A percentile compares a stretch with the other conserved stretches of the same genome.
These are phyloP conservation scores for Curvularia spicifera DNA, from an alignment of 2,329 filamentous ascomycete genomes.

Conservation along the genomic window DNA sequence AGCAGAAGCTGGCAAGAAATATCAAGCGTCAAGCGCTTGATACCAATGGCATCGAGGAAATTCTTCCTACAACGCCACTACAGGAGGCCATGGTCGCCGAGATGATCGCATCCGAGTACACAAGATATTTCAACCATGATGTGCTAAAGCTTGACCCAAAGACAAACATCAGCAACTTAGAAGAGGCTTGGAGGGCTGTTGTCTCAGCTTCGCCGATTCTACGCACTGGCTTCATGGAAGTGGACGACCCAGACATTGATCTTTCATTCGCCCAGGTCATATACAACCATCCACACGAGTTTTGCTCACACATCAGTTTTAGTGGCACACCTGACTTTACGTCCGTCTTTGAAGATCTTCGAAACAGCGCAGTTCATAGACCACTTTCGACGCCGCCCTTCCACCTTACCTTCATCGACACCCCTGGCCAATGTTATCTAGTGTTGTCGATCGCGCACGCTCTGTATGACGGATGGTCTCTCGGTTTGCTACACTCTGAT, in stretches of 20 bases:
- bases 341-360: constrained; percentile 39
- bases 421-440: constrained; percentile 51
- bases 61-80: constrained; percentile 79
- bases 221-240: constrained; percentile 72
- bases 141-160: constrained; percentile 65
- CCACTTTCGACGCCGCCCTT: constrained; percentile 29
- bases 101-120: constrained; percentile 76
- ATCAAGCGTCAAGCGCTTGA: constrained; percentile 44
- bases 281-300: constrained; percentile 39
- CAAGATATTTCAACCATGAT: constrained; percentile 86
- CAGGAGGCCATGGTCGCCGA: constrained; percentile 87
- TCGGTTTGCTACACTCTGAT: constrained; percentile 74
- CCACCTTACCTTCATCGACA: constrained; percentile 50
- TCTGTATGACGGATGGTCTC: constrained; percentile 87
- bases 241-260: constrained; percentile 66
- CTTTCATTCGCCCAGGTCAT: constrained; percentile 65
- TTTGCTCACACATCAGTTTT: constrained; percentile 43
- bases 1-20: constrained; percentile 48
- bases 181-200: constrained; percentile 67
- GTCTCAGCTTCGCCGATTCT: constrained; percentile 71
- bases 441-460: constrained; percentile 81
- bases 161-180: constrained; percentile 64
- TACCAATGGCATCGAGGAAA: constrained; percentile 58
- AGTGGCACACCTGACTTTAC: constrained; percentile 37
- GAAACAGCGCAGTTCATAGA: constrained; percentile 42